A percentile compares a stretch with the other conserved stretches of the same genome.
These are phyloP conservation scores for Capsella rubella DNA, from an alignment of 441 rosid species.

Conservation along the genomic window DNA sequence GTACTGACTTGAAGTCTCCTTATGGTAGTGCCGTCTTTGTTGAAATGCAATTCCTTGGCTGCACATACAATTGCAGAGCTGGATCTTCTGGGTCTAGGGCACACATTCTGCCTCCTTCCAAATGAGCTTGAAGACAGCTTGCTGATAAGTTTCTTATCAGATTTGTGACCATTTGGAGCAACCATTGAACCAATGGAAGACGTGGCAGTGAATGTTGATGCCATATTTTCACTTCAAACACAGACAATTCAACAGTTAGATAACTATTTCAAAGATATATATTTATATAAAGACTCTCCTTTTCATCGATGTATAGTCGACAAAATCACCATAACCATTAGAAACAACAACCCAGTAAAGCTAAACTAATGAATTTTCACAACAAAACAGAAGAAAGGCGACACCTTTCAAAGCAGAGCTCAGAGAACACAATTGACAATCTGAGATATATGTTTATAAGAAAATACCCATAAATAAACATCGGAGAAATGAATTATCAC, in stretches of 20 bases:
- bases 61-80: conserved; percentile 64
- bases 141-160: conserved; percentile 61
- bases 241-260: conserved; percentile 20
- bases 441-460: background rate
- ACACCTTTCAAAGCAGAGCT: conserved; percentile 3
- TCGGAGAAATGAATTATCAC: background rate
- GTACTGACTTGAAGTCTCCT: conserved; percentile 78
- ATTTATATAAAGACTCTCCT: background rate
- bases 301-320: background rate
- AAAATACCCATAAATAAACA: background rate
- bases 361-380: background rate
- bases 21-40: conserved; percentile 89
- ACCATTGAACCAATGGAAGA: conserved; percentile 23
- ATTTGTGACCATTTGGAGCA: conserved; percentile 19
- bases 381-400: background rate
- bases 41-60: conserved; percentile 93
- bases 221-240: conserved; percentile 32
- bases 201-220: conserved; percentile 28
- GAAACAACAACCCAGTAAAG: background rate
- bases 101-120: conserved; percentile 57
- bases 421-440: background rate
- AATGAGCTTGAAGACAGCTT: conserved; percentile 57
- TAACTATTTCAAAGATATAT: background rate
- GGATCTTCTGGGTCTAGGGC: conserved; percentile 47
- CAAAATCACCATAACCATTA: background rate